Evolutionary conservation across 2,329 filamentous ascomycete species (phyloP), one percentile per base, ranked within the genome.

Genomic region (Cercospora beticola): DNA sequence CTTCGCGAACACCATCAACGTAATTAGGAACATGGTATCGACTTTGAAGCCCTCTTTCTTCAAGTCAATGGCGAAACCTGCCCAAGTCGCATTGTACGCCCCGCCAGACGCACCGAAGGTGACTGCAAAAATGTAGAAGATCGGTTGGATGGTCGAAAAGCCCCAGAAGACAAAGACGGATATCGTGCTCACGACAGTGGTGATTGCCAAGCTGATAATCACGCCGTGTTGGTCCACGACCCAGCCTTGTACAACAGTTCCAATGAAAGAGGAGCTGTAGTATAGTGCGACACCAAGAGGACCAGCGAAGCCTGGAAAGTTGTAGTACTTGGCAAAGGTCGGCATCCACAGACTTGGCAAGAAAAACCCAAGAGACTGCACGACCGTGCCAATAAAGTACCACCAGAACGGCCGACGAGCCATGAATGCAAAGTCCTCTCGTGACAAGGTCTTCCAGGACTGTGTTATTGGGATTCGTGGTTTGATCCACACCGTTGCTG

Each of bases 141-240:
- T 75, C n/a, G 79, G 68, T 40, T 82, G 67, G 21, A 75, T 79
- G 9, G 82, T 83, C 1, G 81, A 79, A 0, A 83, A 71, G 14
- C 83, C 82, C 77, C 84, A 85, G 30, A 86, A 75, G 18, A 83
- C 71, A 69, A 83, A 81, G 5, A 81, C 78, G 3, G 77, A 74
- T 4, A 78, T 46, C 2, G 77, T 73, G 18, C 78, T 78, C 16
- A 78, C 79, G 16, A 81, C 56, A 0, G 79, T 79, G 10, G 78
- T 78, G 16, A 81, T 72, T 5, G 79, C 66, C 9, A 83, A 75
- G 40, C 77, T 79, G 9, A 76, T 78, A 0, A 78, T 78, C n/a
- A 82, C 78, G 65, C 81, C 75, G 62, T 77, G 79, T 33, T 76
- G 76, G 70, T 83, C 81, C 30, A 77, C 73, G 2, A 82, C 75